Evolutionary conservation across 192 early-diverging fungal genomes (phyloP).

Genomic region (Linnemannia zychae): DNA sequence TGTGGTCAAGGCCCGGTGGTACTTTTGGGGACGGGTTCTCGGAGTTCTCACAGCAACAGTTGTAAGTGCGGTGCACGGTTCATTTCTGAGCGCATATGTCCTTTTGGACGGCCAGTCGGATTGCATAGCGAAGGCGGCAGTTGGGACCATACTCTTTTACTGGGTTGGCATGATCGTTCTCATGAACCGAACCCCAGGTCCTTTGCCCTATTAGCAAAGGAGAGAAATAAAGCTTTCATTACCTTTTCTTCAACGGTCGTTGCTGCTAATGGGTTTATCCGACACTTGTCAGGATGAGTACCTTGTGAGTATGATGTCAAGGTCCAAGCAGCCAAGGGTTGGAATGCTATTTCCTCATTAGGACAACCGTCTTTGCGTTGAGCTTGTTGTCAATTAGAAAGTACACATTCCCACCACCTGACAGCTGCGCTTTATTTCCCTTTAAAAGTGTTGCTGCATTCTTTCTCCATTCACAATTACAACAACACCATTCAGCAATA

Average conservation of each 20-base stretch:
- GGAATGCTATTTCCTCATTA: neutral
- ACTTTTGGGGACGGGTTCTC: conserved; percentile 20
- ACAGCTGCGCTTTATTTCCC: neutral
- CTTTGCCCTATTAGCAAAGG: conserved; percentile 7
- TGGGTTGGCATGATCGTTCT: conserved; percentile 17
- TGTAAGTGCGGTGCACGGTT: conserved; percentile 22
- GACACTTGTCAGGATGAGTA: neutral
- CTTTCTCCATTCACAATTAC: neutral
- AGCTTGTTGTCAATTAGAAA: neutral
- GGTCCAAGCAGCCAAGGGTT: neutral
- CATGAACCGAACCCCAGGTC: conserved; percentile 11
- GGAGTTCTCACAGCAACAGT: conserved; percentile 14
- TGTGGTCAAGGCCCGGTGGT: neutral
- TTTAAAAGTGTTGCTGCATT: neutral
- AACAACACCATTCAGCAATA: neutral
- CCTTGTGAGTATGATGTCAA: neutral
- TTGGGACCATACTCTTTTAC: conserved; percentile 12
- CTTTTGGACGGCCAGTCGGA: conserved; percentile 25
- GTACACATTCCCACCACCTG: neutral
- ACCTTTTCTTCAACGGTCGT: neutral
- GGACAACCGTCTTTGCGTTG: neutral
- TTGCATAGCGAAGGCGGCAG: conserved; percentile 18
- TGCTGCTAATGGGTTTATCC: neutral
- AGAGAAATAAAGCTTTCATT: neutral
- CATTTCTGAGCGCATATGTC: conserved; percentile 19